These are phyloP conservation scores for Cudoniella acicularis DNA, from an alignment of 495 filamentous ascomycete species.

Conservation along the genomic window DNA sequence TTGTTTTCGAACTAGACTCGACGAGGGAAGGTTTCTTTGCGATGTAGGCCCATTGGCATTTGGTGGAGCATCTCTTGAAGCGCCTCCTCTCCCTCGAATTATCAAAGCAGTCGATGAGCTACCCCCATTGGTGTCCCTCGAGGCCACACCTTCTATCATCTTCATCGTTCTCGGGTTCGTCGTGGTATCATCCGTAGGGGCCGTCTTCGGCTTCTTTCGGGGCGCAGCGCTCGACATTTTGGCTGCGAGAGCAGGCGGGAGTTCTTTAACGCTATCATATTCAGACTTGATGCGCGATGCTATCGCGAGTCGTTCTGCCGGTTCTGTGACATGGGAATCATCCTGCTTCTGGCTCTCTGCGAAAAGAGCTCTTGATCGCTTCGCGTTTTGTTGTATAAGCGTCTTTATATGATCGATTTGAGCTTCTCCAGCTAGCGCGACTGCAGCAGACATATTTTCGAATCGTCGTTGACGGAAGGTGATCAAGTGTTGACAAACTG, in stretches of 20 bases:
- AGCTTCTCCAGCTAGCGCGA: conserved; percentile 20
- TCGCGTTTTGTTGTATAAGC: conserved; percentile 55
- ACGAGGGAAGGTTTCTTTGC: conserved; percentile 44
- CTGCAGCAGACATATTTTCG: conserved; percentile 19
- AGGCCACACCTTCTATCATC: conserved; percentile 64
- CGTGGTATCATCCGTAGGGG: conserved; percentile 28
- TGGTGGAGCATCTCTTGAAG: conserved; percentile 23
- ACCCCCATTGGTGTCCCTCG: conserved; percentile 33
- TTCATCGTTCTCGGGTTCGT: conserved; percentile 56
- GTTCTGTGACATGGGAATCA: conserved; percentile 19
- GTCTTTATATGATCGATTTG: conserved; percentile 17
- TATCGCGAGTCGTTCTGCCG: conserved; percentile 47
- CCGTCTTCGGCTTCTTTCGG: conserved; percentile 47
- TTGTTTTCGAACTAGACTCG: conserved; percentile 31
- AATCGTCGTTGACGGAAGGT: neutral
- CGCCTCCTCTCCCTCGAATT: conserved; percentile 33
- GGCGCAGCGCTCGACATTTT: conserved; percentile 70
- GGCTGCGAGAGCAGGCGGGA: conserved; percentile 80
- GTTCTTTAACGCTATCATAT: conserved; percentile 75
- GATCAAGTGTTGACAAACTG: neutral
- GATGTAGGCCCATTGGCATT: conserved; percentile 44
- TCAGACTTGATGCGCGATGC: conserved; percentile 66
- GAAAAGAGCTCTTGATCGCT: conserved; percentile 66
- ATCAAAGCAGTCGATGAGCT: conserved; percentile 57
- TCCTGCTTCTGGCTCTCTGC: conserved; percentile 47